Base-by-base conservation (phyloP, 2,329 filamentous ascomycete genomes). In the Alternaria sp. region DNA sequence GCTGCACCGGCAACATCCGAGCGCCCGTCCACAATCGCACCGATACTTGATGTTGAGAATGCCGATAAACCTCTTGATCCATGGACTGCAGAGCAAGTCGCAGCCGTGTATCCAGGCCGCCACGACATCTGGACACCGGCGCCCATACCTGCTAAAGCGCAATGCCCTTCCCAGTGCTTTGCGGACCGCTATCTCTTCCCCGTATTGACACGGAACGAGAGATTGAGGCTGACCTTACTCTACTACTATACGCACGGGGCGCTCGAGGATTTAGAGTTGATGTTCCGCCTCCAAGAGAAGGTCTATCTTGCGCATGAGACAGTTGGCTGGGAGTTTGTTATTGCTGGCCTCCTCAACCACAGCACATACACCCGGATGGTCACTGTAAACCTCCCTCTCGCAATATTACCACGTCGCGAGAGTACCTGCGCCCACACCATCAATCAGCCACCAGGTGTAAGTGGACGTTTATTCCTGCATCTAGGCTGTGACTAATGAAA, bases 311-410 rank as follows among this genome's bases (percentile, higher is more conserved):
- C 78, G 0, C 70, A 77, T 24, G 76, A 81, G 23, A 77, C 77
- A 0, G 75, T 78, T 5, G 80, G 74, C 7, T 83, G 81, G 80
- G 80, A 83, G 8, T 80, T 77, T 53, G 80, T 75, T n/a, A 78
- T 82, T 17, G 72, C 81, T 5, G 81, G 81, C 2, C 65, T 82
- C 3, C 69, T 82, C 4, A 78, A 80, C 26, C 72, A 80, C 58
- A 76, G 81, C 44, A 73, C 77, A 31, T 82, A 79, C 61, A 79
- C 76, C 4, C 77, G 81, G 13, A 57, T 82, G 24, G 80, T 76
- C 3, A 78, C 80, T 0, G 72, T 78, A 2, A 80, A 80, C 2
- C 66, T 82, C 4, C 73, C 78, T 0, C 63, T 82, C 0, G 78
- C 74, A 14, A 72, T 80, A 8, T 60, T 83, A 3, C 81, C 81